Percentiles rank a stretch among this genome's conserved stretches.
Conservation (phyloP, 495 filamentous ascomycete genomes). For the Aspergillus steynii region DNA sequence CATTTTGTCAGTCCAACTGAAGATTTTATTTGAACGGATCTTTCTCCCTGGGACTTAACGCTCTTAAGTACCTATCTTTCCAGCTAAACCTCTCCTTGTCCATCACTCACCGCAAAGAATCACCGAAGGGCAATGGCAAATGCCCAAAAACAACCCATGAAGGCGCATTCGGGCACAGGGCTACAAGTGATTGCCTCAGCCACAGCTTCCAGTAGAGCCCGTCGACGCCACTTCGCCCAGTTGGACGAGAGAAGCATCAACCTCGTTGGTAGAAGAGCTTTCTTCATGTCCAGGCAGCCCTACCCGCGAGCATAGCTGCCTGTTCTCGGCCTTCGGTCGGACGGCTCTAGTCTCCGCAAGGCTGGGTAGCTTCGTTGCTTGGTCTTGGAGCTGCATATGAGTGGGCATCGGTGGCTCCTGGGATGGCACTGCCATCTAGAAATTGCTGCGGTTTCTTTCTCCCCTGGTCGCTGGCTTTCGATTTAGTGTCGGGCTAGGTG, state of each 20-base stretch:
- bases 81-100: not conserved
- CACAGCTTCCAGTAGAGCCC: not conserved
- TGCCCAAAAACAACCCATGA: not conserved
- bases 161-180: not conserved
- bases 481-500: too few relatives aligned
- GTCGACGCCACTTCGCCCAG: too few relatives aligned
- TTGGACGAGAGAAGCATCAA: too few relatives aligned
- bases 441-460: too few relatives aligned
- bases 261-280: too few relatives aligned
- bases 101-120: not conserved
- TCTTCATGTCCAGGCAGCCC: too few relatives aligned
- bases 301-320: not conserved
- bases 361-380: not conserved
- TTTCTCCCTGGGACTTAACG: too few relatives aligned
- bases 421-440: too few relatives aligned
- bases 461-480: too few relatives aligned
- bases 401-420: too few relatives aligned
- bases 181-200: not conserved
- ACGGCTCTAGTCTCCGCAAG: not conserved
- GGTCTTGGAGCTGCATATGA: too few relatives aligned
- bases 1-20: not conserved
- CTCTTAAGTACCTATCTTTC: too few relatives aligned
- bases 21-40: not conserved
- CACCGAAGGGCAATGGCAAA: not conserved
- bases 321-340: not conserved